Conservation (phyloP, 2,329 filamentous ascomycete species). For the Phyllosticta paracitricarpa region DNA sequence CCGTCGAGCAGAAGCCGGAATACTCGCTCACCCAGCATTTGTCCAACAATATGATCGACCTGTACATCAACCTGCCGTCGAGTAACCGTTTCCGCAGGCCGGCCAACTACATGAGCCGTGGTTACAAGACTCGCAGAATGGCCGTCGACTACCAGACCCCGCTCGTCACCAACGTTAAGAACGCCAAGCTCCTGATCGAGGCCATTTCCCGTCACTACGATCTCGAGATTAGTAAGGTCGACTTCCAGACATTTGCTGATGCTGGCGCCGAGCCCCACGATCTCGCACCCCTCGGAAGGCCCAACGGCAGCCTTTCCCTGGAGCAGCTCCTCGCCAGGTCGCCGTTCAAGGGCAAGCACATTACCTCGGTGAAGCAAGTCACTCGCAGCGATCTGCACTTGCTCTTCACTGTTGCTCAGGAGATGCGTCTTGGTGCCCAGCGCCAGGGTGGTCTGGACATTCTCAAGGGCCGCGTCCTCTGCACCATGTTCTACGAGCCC, state of each 20-base stretch:
- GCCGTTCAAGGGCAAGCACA: slow-evolving; percentile 79
- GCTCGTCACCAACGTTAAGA: slow-evolving; percentile 97
- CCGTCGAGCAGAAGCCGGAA: slow-evolving; percentile 82
- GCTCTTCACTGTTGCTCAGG: slow-evolving; percentile 91
- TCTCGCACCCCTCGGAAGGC: slow-evolving; percentile 35
- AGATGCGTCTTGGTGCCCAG: slow-evolving; percentile 94
- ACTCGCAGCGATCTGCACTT: slow-evolving; percentile 78
- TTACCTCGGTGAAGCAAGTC: slow-evolving; percentile 88
- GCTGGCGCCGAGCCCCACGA: slow-evolving; percentile 21
- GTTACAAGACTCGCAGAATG: slow-evolving; percentile 94
- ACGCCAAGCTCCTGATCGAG: slow-evolving; percentile 93
- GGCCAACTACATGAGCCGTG: slow-evolving; percentile 97
- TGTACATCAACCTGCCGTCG: slow-evolving; percentile 99
- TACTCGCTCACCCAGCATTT: slow-evolving; percentile 95
- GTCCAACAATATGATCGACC: slow-evolving; percentile 93
- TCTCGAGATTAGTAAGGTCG: slow-evolving; percentile 69
- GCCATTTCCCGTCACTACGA: slow-evolving; percentile 84
- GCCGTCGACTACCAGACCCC: slow-evolving; percentile 97
- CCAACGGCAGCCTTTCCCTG: slow-evolving; percentile 49
- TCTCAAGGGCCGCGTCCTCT: slow-evolving; percentile 75
- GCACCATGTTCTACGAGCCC: slow-evolving; percentile 94
- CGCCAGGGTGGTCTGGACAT: slow-evolving; percentile 81
- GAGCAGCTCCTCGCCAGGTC: slow-evolving; percentile 67
- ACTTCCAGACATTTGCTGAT: slow-evolving; percentile 74
- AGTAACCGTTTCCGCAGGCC: slow-evolving; percentile 95